Evolutionary conservation across 164 flowering plant genomes (phyloP).

Genomic region (Macadamia tetraphylla): DNA sequence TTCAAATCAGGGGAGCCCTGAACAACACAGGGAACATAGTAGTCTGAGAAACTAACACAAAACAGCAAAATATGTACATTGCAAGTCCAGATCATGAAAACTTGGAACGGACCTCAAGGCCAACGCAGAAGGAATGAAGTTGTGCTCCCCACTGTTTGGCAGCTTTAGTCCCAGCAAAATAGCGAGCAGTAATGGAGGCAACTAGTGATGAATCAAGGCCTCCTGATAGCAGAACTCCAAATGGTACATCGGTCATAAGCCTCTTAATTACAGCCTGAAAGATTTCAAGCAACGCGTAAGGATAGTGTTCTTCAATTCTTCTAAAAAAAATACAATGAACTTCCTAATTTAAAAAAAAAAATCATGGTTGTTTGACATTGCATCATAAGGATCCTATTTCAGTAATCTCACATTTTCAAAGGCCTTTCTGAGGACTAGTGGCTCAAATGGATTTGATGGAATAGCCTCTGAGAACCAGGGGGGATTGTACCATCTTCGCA

Average conservation of each 20-base stretch:
- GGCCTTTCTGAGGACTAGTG: slow-evolving; percentile 62
- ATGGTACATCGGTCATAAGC: slow-evolving; percentile 73
- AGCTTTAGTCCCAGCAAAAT: slow-evolving; percentile 39
- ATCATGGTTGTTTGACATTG: not conserved
- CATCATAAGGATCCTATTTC: not conserved
- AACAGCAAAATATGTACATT: not conserved
- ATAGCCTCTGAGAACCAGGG: slow-evolving; percentile 72
- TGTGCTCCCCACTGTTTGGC: slow-evolving; percentile 67
- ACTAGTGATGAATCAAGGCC: slow-evolving; percentile 51
- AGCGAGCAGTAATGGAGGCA: slow-evolving; percentile 69
- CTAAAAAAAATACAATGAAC: no score
- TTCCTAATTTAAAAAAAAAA: no score
- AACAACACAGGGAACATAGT: not conserved
- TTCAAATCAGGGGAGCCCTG: slow-evolving; percentile 57
- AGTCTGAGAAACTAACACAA: not conserved
- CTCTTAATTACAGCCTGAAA: slow-evolving; percentile 85
- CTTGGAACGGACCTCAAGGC: slow-evolving; percentile 30
- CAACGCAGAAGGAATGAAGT: slow-evolving; percentile 72
- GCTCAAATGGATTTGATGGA: slow-evolving; percentile 85
- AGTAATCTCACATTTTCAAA: slow-evolving; percentile 59
- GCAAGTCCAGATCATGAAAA: not conserved
- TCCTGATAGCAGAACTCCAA: slow-evolving; percentile 49
- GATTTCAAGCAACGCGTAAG: not conserved
- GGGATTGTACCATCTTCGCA: slow-evolving; percentile 83
- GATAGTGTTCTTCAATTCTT: no score